These are phyloP conservation scores for Colletotrichum musae DNA, from an alignment of 2,329 filamentous ascomycete species.

Conservation along the genomic window DNA sequence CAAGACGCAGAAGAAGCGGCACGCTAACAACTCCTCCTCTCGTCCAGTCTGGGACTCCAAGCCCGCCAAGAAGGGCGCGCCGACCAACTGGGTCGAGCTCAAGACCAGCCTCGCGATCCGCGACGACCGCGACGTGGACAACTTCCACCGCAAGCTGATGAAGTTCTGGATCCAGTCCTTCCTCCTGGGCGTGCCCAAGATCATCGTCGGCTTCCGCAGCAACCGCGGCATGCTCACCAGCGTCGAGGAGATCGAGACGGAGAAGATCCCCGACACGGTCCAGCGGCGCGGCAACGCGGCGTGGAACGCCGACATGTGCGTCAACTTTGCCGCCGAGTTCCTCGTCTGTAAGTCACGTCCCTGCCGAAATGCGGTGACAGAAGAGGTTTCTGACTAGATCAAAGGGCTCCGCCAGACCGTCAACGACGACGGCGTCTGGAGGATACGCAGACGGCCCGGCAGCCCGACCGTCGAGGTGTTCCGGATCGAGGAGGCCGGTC, in stretches of 20 bases:
- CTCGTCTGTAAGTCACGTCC: constrained; percentile 85
- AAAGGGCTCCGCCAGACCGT: constrained; percentile 75
- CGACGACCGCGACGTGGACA: constrained; percentile 76
- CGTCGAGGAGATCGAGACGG: constrained; percentile 85
- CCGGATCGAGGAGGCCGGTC: constrained; percentile 79
- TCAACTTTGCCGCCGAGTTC: constrained; percentile 88
- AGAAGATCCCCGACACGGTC: constrained; percentile 82
- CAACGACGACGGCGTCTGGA: constrained; percentile 84
- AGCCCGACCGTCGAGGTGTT: constrained; percentile 80
- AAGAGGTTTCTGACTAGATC: constrained; percentile 4
- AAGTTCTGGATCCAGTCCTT: constrained; percentile 99
- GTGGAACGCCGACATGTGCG: constrained; percentile 95
- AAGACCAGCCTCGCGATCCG: constrained; percentile 87
- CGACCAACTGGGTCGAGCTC: constrained; percentile 93
- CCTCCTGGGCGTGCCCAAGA: constrained; percentile 90
- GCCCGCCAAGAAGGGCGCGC: constrained; percentile 73
- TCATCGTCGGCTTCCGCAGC: constrained; percentile 90
- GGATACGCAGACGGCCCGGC: constrained; percentile 77
- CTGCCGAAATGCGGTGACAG: no score
- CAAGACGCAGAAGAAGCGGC: neutral
- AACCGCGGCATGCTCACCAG: constrained; percentile 78
- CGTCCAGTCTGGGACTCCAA: constrained; percentile 84
- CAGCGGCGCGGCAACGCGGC: constrained; percentile 74
- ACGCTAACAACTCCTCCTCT: constrained; percentile 15
- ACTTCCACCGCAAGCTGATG: constrained; percentile 90